Evolutionary conservation across 2,329 filamentous ascomycete genomes (phyloP).

Genomic region (Lachnellula arida): DNA sequence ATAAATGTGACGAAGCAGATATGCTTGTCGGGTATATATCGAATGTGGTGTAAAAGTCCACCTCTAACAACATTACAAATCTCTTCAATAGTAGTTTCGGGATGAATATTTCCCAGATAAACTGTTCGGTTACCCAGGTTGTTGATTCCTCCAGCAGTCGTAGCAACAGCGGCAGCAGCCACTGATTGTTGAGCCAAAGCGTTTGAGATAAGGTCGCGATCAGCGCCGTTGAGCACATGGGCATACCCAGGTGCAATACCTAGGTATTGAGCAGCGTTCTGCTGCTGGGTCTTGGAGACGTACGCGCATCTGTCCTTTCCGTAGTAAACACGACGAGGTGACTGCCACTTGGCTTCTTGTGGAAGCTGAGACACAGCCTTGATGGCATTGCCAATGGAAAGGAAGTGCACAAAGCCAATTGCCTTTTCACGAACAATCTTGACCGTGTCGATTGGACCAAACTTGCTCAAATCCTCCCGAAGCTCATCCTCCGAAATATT

Average conservation of each 20-base stretch:
- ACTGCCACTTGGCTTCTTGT: slow-evolving; percentile 95
- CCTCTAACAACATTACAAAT: slow-evolving; percentile 98
- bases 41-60: slow-evolving; percentile 92
- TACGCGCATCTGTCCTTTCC: slow-evolving; percentile 98
- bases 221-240: slow-evolving; percentile 91
- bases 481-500: slow-evolving; percentile 88
- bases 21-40: slow-evolving; percentile 99
- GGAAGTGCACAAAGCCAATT: slow-evolving; percentile 95
- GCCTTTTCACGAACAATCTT: slow-evolving; percentile 98
- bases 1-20: slow-evolving; percentile 99
- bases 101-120: slow-evolving; percentile 97
- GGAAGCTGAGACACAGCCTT: slow-evolving; percentile 96
- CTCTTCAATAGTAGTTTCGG: slow-evolving; percentile 97
- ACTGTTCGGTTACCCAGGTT: slow-evolving; percentile 97
- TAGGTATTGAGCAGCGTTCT: slow-evolving; percentile 96
- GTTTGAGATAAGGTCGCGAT: slow-evolving; percentile 94
- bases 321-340: slow-evolving; percentile 93
- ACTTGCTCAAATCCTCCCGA: slow-evolving; percentile 91
- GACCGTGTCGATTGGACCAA: slow-evolving; percentile 92
- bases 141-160: slow-evolving; percentile 92
- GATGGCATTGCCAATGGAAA: slow-evolving; percentile 96
- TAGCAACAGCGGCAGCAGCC: slow-evolving; percentile 92
- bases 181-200: slow-evolving; percentile 96
- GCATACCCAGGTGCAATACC: slow-evolving; percentile 96
- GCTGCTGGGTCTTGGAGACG: slow-evolving; percentile 98